Percentiles rank a stretch among this genome's conserved stretches.
Evolutionary conservation across 208 protist genomes (phyloP).

Genomic region (Leishmania mexicana): DNA sequence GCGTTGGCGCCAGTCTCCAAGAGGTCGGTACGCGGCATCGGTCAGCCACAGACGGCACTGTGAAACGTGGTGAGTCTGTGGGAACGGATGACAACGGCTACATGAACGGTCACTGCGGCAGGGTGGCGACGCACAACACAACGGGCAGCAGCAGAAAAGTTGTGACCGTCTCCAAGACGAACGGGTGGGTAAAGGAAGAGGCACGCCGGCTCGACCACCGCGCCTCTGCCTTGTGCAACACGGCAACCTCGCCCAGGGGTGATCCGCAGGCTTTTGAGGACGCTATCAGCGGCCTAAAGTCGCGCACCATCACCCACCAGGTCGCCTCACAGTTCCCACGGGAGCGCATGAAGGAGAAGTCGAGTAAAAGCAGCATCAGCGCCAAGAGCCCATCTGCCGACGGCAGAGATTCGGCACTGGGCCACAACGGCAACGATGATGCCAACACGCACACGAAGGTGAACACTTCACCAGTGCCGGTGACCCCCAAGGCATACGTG

Average conservation of each 20-base stretch:
- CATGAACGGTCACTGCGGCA: neutral
- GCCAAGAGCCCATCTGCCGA: slow-evolving; percentile 10
- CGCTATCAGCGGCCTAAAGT: neutral
- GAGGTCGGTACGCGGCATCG: neutral
- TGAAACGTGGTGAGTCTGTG: slow-evolving; percentile 14
- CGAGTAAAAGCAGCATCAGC: slow-evolving; percentile 4
- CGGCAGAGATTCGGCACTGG: neutral
- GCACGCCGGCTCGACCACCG: slow-evolving; percentile 23
- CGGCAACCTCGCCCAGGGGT: neutral
- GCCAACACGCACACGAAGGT: neutral
- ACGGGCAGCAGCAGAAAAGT: neutral
- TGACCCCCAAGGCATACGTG: slow-evolving; percentile 16
- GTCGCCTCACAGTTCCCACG: slow-evolving; percentile 25
- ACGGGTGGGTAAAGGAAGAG: slow-evolving; percentile 40
- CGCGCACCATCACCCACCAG: slow-evolving; percentile 5
- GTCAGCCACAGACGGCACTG: neutral
- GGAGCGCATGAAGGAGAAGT: slow-evolving; percentile 13
- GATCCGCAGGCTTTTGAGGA: neutral
- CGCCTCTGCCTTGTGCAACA: neutral
- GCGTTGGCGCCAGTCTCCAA: slow-evolving; percentile 4
- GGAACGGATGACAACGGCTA: neutral
- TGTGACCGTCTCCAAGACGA: slow-evolving; percentile 7
- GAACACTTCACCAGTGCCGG: slow-evolving; percentile 11
- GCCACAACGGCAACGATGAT: neutral
- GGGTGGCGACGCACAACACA: neutral